Base-by-base conservation (phyloP, 306 rosid genomes). In the Dryas alaskensis region DNA sequence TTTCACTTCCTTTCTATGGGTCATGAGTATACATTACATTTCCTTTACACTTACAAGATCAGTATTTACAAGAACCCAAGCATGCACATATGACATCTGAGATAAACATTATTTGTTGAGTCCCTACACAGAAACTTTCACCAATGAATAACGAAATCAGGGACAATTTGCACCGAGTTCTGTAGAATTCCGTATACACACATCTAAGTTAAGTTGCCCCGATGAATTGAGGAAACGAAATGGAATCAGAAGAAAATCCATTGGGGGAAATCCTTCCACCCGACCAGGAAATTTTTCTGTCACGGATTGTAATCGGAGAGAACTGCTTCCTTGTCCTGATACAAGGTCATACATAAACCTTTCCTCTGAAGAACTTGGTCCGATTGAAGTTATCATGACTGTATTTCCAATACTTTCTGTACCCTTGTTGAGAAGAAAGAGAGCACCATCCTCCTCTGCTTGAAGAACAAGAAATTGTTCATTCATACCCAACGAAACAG, bases 231-330 rank as follows among this genome's bases (percentile, higher is more conserved):
- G 16, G 19, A 76, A 85, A 74, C 65, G 55, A 79, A 53, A 79
- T 60, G 86, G 89, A 79, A 82, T 72, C 51, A 82, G 43, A 70
- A 82, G 82, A 74, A 82, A 85, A 70, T 85, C 82, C 59, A 61
- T 17, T 1, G 22, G 60, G 11, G 71, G 82, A 45, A 82, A 76
- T 52, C 73, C 82, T 77, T 79, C 68, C 8, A 81, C 65, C 61
- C 47, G 25, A 10, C 79, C 74, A 6, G 80, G 83, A 58, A 82
- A 70, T 7, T 55, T 63, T 39, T 78, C 51, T 13, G 82, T n/a
- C 39, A 60, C 66, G 17, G 86, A 78, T 51, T 65, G 78, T 53
- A 82, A 78, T 65, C 64, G 65, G 61, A 82, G 69, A 43, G 64
- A 75, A 55, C 78, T 82, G 66, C 48, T 78, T 65, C 83, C 83